phyloP scores from a whole-genome alignment of 1,284 basidiomycete species.

The Irpex sp. region DNA sequence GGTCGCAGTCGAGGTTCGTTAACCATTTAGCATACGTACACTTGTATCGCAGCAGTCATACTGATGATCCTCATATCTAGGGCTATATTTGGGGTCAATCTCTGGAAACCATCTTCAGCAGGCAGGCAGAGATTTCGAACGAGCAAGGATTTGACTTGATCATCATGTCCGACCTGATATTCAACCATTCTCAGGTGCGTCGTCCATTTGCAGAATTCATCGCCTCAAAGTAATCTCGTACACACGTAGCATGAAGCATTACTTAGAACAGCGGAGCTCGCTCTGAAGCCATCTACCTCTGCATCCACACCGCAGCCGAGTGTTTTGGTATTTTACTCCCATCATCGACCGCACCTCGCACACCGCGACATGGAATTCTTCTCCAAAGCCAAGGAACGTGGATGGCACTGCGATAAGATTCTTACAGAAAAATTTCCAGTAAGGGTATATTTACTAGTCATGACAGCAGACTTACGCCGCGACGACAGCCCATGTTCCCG shows the following conservation, averaged over 20 bases:
- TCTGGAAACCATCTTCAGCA: constrained; percentile 36
- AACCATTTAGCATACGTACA: not conserved
- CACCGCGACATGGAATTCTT: constrained; percentile 87
- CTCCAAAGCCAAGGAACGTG: constrained; percentile 51
- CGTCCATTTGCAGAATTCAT: not conserved
- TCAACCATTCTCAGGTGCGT: constrained; percentile 77
- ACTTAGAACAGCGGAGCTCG: constrained; percentile 66
- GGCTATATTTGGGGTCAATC: constrained; percentile 91
- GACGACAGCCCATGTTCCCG: constrained; percentile 75
- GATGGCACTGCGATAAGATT: constrained; percentile 77
- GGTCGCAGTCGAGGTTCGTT: constrained; percentile 47
- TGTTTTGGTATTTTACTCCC: constrained; percentile 88
- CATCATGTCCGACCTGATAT: constrained; percentile 88
- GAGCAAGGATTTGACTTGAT: constrained; percentile 65
- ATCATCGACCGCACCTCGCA: constrained; percentile 85
- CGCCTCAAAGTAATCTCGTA: not conserved
- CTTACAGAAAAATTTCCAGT: constrained; percentile 63
- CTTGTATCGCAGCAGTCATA: not conserved
- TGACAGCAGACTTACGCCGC: not conserved
- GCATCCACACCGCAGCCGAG: constrained; percentile 33
- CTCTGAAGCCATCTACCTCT: constrained; percentile 18
- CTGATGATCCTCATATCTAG: constrained; percentile 28
- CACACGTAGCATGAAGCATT: constrained; percentile 73
- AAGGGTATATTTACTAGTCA: constrained; percentile 17
- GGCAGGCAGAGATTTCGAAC: constrained; percentile 13